Percentiles rank a stretch among this genome's conserved stretches.
Evolutionary conservation across 805 yeast genomes (phyloP).

Genomic region (Kuraishia ogatae): DNA sequence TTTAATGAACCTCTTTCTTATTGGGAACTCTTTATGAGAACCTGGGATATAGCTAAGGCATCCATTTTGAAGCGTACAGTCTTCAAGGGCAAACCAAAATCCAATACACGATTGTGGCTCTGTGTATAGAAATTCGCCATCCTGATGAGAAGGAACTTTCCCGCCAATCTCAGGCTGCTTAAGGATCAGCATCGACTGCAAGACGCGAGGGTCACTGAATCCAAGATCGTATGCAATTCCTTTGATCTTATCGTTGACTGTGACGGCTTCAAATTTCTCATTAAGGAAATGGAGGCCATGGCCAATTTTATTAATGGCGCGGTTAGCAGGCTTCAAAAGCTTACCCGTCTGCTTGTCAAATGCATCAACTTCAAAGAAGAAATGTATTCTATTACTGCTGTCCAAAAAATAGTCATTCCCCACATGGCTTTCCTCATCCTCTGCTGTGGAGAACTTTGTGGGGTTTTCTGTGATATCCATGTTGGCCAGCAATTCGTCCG

Average conservation of each 20-base stretch:
- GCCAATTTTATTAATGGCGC: constrained; percentile 69
- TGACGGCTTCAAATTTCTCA: constrained; percentile 35
- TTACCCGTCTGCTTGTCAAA: constrained; percentile 40
- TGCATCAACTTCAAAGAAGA: constrained; percentile 67
- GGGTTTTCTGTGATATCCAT: constrained; percentile 57
- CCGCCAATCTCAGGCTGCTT: constrained; percentile 71
- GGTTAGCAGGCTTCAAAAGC: constrained; percentile 40
- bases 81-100: constrained; percentile 76
- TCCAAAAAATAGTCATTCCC: constrained; percentile 68
- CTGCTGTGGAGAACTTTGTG: constrained; percentile 57
- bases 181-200: constrained; percentile 74
- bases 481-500: constrained; percentile 34
- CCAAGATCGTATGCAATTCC: constrained; percentile 44
- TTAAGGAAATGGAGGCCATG: constrained; percentile 64
- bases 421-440: constrained; percentile 43
- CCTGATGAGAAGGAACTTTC: constrained; percentile 73
- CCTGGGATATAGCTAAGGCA: constrained; percentile 66
- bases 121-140: constrained; percentile 65
- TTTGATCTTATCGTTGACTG: constrained; percentile 41
- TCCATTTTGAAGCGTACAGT: constrained; percentile 60
- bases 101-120: constrained; percentile 67
- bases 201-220: constrained; percentile 56
- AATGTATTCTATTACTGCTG: constrained; percentile 61
- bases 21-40: constrained; percentile 49
- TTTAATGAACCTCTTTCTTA: constrained; percentile 57